phyloP scores from a whole-genome alignment of 352 stramenopile genomes.

The Halophytophthora batemanensis region DNA sequence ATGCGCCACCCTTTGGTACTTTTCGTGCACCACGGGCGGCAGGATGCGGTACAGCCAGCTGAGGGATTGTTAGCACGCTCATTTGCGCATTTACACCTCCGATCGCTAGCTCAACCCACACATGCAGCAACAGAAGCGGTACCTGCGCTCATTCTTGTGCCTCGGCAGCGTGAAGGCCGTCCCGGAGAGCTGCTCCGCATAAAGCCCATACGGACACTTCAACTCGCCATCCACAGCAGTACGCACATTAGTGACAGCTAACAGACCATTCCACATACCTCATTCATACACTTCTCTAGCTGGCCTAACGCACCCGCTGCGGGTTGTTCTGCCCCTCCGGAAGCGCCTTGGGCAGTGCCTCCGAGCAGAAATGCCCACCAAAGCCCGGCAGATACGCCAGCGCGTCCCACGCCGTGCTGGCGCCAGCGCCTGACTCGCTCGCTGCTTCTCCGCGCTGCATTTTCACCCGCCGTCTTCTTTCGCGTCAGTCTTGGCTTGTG shows the following conservation, averaged over 20 bases:
- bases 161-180: conserved; percentile 95
- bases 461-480: too few species aligned
- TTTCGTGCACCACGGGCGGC: conserved; percentile 79
- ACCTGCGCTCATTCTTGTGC: conserved; percentile 77
- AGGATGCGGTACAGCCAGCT: conserved; percentile 95
- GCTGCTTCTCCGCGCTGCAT: neutral
- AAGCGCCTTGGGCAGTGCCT: conserved; percentile 86
- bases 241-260: neutral
- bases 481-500: neutral
- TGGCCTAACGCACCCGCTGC: conserved; percentile 45
- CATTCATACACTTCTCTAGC: neutral
- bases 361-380: conserved; percentile 93
- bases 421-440: neutral
- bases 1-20: conserved; percentile 50
- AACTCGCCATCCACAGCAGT: neutral
- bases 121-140: conserved; percentile 30
- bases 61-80: conserved; percentile 18
- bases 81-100: neutral
- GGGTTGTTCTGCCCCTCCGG: conserved; percentile 94
- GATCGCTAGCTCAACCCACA: conserved; percentile 25
- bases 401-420: conserved; percentile 35
- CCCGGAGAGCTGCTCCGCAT: conserved; percentile 94
- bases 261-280: neutral
- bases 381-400: conserved; percentile 91
- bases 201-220: conserved; percentile 88